phyloP scores from a whole-genome alignment of 2,329 filamentous ascomycete genomes.

The Coniochaeta ligniaria region DNA sequence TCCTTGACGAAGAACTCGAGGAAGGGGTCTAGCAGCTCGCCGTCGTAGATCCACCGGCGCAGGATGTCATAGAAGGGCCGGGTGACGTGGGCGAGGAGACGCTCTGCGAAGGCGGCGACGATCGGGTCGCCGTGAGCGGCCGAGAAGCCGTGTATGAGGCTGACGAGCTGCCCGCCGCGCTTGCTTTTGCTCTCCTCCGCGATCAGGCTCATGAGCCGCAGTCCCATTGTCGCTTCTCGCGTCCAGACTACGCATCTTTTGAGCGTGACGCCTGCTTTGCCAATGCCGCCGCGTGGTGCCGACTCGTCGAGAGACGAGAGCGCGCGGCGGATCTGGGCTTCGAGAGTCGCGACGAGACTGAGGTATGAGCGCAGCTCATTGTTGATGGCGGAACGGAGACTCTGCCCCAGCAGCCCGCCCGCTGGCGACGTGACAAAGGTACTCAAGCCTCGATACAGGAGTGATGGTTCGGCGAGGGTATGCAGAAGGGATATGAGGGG shows the following conservation, averaged over 20 bases:
- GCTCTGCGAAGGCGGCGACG: slow-evolving; percentile 86
- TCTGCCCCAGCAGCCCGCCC: slow-evolving; percentile 84
- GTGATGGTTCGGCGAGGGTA: slow-evolving; percentile 82
- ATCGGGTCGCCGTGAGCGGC: slow-evolving; percentile 93
- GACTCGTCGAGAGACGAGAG: slow-evolving; percentile 65
- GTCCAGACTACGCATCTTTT: slow-evolving; percentile 98
- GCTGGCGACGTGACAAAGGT: slow-evolving; percentile 76
- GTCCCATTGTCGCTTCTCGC: slow-evolving; percentile 89
- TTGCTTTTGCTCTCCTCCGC: slow-evolving; percentile 79
- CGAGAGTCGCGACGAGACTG: slow-evolving; percentile 81
- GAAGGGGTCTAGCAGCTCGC: slow-evolving; percentile 93
- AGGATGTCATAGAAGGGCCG: slow-evolving; percentile 95
- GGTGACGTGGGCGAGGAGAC: slow-evolving; percentile 79
- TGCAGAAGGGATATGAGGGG: slow-evolving; percentile 84
- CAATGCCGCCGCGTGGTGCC: slow-evolving; percentile 62
- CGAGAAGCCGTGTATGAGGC: slow-evolving; percentile 87
- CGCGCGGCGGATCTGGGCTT: slow-evolving; percentile 83
- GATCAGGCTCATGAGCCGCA: slow-evolving; percentile 88
- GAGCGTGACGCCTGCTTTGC: slow-evolving; percentile 84
- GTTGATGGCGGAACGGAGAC: slow-evolving; percentile 78
- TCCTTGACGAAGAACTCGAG: slow-evolving; percentile 92
- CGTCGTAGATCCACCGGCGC: slow-evolving; percentile 95
- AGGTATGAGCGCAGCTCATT: slow-evolving; percentile 84
- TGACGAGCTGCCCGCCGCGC: slow-evolving; percentile 87
- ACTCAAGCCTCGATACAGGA: slow-evolving; percentile 79